Evolutionary conservation across 225 moss, liverwort and hornwort species (phyloP).

Genomic region (Asterella californica): DNA sequence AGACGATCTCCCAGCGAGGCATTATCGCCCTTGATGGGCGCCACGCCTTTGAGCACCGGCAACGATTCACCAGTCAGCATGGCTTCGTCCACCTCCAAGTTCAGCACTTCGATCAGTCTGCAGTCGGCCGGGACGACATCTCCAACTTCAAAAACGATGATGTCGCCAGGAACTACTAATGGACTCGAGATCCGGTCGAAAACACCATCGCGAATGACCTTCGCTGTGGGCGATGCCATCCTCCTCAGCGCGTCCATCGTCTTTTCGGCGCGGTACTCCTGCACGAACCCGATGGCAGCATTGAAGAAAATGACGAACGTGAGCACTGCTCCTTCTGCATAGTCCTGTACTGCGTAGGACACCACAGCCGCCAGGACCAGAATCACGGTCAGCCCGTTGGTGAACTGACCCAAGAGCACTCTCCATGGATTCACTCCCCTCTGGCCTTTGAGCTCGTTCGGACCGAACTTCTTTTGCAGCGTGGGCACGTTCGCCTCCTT

Average conservation of each 20-base stretch:
- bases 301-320: conserved; percentile 49
- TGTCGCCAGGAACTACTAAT: conserved; percentile 41
- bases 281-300: conserved; percentile 40
- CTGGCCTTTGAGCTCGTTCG: conserved; percentile 19
- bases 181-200: conserved; percentile 29
- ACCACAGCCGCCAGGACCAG: conserved; percentile 4
- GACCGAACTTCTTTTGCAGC: conserved; percentile 9
- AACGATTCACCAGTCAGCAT: conserved; percentile 23
- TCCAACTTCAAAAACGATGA: conserved; percentile 49
- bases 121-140: conserved; percentile 56
- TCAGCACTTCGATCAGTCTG: conserved; percentile 47
- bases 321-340: conserved; percentile 19
- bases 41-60: conserved; percentile 1
- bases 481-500: background rate
- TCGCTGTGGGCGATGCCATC: conserved; percentile 58
- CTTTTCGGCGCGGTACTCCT: conserved; percentile 54
- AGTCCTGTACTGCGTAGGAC: conserved; percentile 16
- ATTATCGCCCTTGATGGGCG: background rate
- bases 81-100: conserved; percentile 56
- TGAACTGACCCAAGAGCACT: conserved; percentile 14
- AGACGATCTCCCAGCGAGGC: conserved; percentile 15
- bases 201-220: conserved; percentile 41
- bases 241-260: conserved; percentile 55
- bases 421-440: conserved; percentile 14
- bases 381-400: conserved; percentile 19